Evolutionary conservation across 306 rosid genomes (phyloP).

Genomic region (Vigna mungo): DNA sequence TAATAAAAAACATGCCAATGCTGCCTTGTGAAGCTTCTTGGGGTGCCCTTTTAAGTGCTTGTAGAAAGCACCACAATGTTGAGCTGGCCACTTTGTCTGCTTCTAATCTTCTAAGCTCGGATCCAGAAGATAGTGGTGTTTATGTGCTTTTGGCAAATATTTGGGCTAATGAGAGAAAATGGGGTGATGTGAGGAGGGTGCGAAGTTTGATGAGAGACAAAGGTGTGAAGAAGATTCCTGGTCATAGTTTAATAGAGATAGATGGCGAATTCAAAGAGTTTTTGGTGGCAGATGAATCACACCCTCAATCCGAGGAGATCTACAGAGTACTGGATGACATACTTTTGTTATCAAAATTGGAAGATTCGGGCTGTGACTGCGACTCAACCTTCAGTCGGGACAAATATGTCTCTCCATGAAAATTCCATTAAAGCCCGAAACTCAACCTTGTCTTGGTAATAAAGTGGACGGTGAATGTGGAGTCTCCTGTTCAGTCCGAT

Average conservation of each 20-base stretch:
- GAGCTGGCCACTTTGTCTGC: constrained; percentile 71
- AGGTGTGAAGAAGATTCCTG: constrained; percentile 81
- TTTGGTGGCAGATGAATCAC: constrained; percentile 77
- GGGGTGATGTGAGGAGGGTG: constrained; percentile 72
- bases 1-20: constrained; percentile 74
- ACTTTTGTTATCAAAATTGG: constrained; percentile 53
- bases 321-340: constrained; percentile 53
- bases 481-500: background rate
- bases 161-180: constrained; percentile 63
- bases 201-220: constrained; percentile 78
- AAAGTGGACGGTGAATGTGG: constrained; percentile 1
- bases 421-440: constrained; percentile 13
- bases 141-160: constrained; percentile 67
- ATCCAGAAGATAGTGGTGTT: constrained; percentile 75
- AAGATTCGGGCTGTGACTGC: constrained; percentile 31
- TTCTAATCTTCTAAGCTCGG: constrained; percentile 61
- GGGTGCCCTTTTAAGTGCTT: constrained; percentile 86
- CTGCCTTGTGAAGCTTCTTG: constrained; percentile 74
- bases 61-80: constrained; percentile 67
- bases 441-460: background rate
- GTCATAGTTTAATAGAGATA: constrained; percentile 72
- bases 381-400: constrained; percentile 28
- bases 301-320: constrained; percentile 69
- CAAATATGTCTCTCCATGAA: constrained; percentile 9
- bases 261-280: constrained; percentile 66